Evolutionary conservation across 805 yeast genomes (phyloP).

Genomic region (Yamadazyma sp.): DNA sequence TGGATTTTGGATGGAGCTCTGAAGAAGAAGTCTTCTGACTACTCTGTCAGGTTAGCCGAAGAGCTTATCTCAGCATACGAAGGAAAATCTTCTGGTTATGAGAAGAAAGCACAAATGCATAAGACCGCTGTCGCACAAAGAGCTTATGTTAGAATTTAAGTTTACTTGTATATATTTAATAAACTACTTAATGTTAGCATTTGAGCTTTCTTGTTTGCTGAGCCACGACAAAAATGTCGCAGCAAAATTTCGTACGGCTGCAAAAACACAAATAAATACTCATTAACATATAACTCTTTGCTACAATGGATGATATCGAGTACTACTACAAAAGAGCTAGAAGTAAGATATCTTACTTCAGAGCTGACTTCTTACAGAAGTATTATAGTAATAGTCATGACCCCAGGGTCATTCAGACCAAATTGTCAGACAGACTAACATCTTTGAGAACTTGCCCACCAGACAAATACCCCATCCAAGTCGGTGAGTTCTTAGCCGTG

Average conservation of each 20-base stretch:
- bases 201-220: too few relatives aligned
- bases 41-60: constrained; percentile 86
- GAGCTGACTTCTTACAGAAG: constrained; percentile 34
- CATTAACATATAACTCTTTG: background rate
- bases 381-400: constrained; percentile 39
- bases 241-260: constrained; percentile 5
- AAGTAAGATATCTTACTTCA: constrained; percentile 32
- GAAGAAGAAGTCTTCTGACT: constrained; percentile 75
- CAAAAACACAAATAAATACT: constrained; percentile 5
- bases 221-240: background rate
- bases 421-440: constrained; percentile 9
- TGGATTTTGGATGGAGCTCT: constrained; percentile 89
- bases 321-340: constrained; percentile 24
- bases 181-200: too few relatives aligned
- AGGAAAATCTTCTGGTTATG: constrained; percentile 82
- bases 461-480: constrained; percentile 28
- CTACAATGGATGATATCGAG: constrained; percentile 11
- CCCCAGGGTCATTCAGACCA: constrained; percentile 38
- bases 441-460: constrained; percentile 31
- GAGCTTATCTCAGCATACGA: constrained; percentile 75
- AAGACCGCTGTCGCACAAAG: constrained; percentile 85
- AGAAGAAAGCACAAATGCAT: constrained; percentile 79
- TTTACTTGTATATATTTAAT: constrained; percentile 16
- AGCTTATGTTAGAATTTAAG: constrained; percentile 58
- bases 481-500: constrained; percentile 34